These are phyloP conservation scores for Croton laevigatus DNA, from an alignment of 441 rosid genomes.

Conservation along the genomic window DNA sequence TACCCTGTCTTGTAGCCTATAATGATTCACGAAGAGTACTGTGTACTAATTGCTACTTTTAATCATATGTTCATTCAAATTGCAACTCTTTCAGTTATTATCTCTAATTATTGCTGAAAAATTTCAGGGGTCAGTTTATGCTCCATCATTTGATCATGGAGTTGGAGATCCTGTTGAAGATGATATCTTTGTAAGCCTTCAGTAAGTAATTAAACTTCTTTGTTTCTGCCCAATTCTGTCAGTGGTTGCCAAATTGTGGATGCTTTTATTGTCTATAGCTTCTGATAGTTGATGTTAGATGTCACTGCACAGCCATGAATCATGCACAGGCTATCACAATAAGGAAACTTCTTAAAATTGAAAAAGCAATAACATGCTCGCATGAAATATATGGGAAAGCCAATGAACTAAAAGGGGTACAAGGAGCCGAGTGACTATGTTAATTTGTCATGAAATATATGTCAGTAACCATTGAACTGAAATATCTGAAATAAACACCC, in stretches of 20 bases:
- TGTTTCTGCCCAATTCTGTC: not conserved
- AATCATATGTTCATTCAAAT: not conserved
- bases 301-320: not conserved
- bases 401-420: not conserved
- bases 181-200: conserved; percentile 73
- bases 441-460: conserved; percentile 3
- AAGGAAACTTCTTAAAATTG: not conserved
- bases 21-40: not conserved
- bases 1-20: not conserved
- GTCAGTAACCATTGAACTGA: not conserved
- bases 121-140: conserved; percentile 78
- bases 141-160: conserved; percentile 88
- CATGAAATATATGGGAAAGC: conserved; percentile 6
- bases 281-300: not conserved
- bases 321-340: not conserved
- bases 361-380: not conserved
- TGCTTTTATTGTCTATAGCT: not conserved
- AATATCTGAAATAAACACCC: not conserved
- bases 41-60: not conserved
- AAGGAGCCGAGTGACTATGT: not conserved
- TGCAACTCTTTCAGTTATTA: conserved; percentile 17
- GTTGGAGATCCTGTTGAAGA: conserved; percentile 92
- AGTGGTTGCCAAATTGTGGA: not conserved
- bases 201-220: conserved; percentile 52
- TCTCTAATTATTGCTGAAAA: conserved; percentile 11